Base-by-base conservation (phyloP, 2,329 filamentous ascomycete species). In the Lecanicillium sp. region DNA sequence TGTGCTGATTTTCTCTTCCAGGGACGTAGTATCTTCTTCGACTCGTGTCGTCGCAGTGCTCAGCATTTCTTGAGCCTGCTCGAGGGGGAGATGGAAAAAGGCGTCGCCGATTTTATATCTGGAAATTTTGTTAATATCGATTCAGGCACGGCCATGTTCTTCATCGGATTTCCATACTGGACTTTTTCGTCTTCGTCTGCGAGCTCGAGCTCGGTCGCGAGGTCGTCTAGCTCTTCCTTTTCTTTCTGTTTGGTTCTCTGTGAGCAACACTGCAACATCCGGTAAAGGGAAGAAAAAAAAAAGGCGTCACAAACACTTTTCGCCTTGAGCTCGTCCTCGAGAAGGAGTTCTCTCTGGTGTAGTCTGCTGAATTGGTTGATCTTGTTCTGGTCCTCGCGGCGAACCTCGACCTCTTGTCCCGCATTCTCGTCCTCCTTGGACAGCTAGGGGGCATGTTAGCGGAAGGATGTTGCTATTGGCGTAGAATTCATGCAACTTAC, bases 81-180 rank as follows among this genome's bases (percentile, higher is more conserved):
- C 71, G 14, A 96, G 78, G 8, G 86, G 84, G 44, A 98, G 71
- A 51, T 89, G 86, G 66, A 97, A 87, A 71, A 97, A 98, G 5
- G 90, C 87, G 66, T 97, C 93, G 55, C 93, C 93, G 50, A 98
- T 88, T 70, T 95, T 95, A 75, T 97, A 97, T 50, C 90, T 96
- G 63, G 26, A 26, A 7, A 21, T 15, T 14, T n/a, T 17, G 21
- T 35, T 9, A 35, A 38, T 38, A 5, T 27, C 12, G 19, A 33
- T 27, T 27, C 19, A 32, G 24, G 12, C 17, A 27, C n/a, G 21
- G 14, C 20, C 10, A 41, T 37, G 10, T 12, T 14, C n/a, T 23
- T 27, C 21, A 8, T 29, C 10, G 7, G 4, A 29, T 29, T 29
- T 29, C 71, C 84, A 65, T 77, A 96, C 87, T 88, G 90, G 19